Evolutionary conservation across 2,329 filamentous ascomycete species (phyloP).

Genomic region (Dryadomyces quercivorus): DNA sequence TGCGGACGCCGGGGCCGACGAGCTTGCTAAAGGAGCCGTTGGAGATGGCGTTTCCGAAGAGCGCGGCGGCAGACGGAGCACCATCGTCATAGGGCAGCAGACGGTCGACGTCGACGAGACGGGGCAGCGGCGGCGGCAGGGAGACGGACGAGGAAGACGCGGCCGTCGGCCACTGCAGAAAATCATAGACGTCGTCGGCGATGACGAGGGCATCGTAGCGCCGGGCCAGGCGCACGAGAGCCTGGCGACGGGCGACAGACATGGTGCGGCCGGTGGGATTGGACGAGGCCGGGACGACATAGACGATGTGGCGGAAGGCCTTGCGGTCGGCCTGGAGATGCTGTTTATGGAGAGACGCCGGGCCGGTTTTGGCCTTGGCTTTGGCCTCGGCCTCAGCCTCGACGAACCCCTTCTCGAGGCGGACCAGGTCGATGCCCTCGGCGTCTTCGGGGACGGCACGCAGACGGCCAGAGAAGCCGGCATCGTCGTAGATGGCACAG

Average conservation of each 20-base stretch:
- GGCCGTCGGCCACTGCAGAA: slow-evolving; percentile 61
- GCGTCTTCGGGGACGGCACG: slow-evolving; percentile 64
- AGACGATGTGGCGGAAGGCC: slow-evolving; percentile 78
- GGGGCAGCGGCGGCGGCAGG: slow-evolving; percentile 40
- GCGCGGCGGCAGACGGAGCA: slow-evolving; percentile 30
- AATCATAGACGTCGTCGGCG: slow-evolving; percentile 89
- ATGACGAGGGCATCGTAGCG: slow-evolving; percentile 72
- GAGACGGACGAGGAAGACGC: slow-evolving; percentile 15
- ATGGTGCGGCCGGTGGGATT: slow-evolving; percentile 84
- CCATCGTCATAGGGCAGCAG: slow-evolving; percentile 35
- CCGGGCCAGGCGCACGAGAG: slow-evolving; percentile 65
- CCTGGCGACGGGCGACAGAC: slow-evolving; percentile 52
- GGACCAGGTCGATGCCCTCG: slow-evolving; percentile 60
- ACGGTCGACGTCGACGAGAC: slow-evolving; percentile 68
- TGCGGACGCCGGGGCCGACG: slow-evolving; percentile 65
- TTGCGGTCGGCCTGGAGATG: slow-evolving; percentile 47
- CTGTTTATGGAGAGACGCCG: slow-evolving; percentile 2
- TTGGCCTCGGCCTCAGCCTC: background rate
- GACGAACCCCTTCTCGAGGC: slow-evolving; percentile 32
- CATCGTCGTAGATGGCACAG: slow-evolving; percentile 74
- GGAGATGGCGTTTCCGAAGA: slow-evolving; percentile 68
- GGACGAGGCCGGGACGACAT: slow-evolving; percentile 76
- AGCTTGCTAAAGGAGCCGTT: slow-evolving; percentile 92
- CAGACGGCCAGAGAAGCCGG: slow-evolving; percentile 56
- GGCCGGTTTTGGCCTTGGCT: background rate